Base-by-base conservation (phyloP, 768 basidiomycete species). In the Paxillus involutus region DNA sequence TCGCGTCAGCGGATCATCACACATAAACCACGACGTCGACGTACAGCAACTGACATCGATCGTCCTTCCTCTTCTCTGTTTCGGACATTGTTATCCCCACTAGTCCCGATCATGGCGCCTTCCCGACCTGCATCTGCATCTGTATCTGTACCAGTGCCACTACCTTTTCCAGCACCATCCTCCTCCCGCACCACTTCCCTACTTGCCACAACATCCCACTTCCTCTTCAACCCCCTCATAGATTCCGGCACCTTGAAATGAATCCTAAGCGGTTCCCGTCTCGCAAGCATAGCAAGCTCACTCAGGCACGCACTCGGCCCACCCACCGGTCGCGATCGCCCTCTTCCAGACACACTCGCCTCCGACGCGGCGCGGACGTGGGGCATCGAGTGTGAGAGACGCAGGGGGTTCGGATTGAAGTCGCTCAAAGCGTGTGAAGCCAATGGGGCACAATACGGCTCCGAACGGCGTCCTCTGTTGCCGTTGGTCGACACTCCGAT, bases 251-350 rank as follows among this genome's bases (percentile, higher is more conserved):
- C 2, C 39, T 32, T 59, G 6, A 58, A 4, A 5, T 11, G 26
- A n/a, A 61, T 59, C 51, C 42, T 59, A 4, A 53, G 30, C n/a
- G 57, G 53, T 1, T 37, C 37, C n/a, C 58, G 50, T 33, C 58
- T 55, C 11, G 67, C 63, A 1, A 68, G 50, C 17, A 36, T 0
- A 16, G 26, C 32, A 6, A 69, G 39, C 32, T 69, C 57, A 1
- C 47, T 40, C 45, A 65, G 3, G 17, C 63, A 58, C 6, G 67
- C 65, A 12, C 35, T 33, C 5, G 63, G 63, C 0, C 67, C 67
- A 14, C 67, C 66, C 12, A 39, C 12, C 12, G 41, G 12, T 13
- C n/a, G 44, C 33, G 45, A 50, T 3, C 24, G 42, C 21, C 33
- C 19, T 13, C 16, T 43, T 19, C 4, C 32, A n/a, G 19, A n/a